Conservation (phyloP, 2,329 filamentous ascomycete species). For the Fusarium buxicola region DNA sequence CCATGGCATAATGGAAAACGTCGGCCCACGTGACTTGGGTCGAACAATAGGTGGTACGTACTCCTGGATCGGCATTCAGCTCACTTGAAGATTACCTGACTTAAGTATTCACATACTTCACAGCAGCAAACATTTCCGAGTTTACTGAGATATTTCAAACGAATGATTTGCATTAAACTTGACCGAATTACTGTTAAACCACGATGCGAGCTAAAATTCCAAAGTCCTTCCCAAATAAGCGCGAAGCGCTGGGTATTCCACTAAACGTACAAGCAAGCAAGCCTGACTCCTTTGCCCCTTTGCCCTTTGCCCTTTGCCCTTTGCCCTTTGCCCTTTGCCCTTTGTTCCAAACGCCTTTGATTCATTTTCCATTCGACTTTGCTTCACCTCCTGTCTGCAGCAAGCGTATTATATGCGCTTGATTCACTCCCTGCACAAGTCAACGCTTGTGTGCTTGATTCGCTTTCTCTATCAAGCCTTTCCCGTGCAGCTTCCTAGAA, state of each 20-base stretch:
- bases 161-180: slow-evolving; percentile 11
- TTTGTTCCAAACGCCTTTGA: slow-evolving; percentile 25
- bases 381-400: background rate
- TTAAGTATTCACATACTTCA: too few relatives aligned
- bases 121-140: background rate
- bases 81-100: background rate
- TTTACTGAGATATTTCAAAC: background rate
- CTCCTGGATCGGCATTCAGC: background rate
- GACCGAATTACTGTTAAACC: background rate
- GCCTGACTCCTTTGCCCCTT: slow-evolving; percentile 21
- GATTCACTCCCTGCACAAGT: background rate
- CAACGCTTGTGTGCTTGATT: background rate
- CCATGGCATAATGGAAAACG: slow-evolving; percentile 3
- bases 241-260: slow-evolving; percentile 44
- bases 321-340: too few relatives aligned
- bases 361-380: slow-evolving; percentile 1
- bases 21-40: slow-evolving; percentile 25
- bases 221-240: too few relatives aligned
- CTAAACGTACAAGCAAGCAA: slow-evolving; percentile 20
- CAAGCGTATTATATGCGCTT: background rate
- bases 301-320: slow-evolving; percentile 17
- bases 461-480: background rate
- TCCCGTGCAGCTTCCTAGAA: slow-evolving; percentile 52
- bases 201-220: slow-evolving; percentile 3
- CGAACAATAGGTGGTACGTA: slow-evolving; percentile 18